Base-by-base conservation (phyloP, 2,329 filamentous ascomycete species). In the Claviceps pazoutovae region DNA sequence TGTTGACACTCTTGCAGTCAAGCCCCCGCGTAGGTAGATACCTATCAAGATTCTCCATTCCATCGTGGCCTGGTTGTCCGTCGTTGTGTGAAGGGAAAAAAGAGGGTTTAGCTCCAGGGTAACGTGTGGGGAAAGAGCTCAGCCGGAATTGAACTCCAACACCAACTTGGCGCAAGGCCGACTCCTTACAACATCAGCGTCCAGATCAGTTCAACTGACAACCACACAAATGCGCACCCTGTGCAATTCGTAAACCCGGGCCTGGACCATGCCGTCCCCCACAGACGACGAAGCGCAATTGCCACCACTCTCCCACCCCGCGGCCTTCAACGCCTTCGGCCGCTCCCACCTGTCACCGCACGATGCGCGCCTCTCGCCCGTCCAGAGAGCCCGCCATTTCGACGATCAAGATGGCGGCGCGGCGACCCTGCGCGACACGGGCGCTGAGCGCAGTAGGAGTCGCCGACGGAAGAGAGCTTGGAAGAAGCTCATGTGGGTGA, bases 401-500 rank as follows among this genome's bases (percentile, higher is more conserved):
- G 51, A 56, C 19, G 53, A 48, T 50, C 52, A 48, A 48, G 48
- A 64, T 38, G 72, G 60, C 60, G 68, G 74, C 56, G 53, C 65
- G 60, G 53, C 59, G 11, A 58, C 64, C 37, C 60, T 66, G 59
- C 74, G 71, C 58, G 71, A 72, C 48, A 52, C 62, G 69, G 73
- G 74, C 46, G 70, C 77, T 52, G 76, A 76, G 43, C 74, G 81
- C 17, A 85, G 80, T 57, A 72, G 80, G 48, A 86, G 83, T 58
- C 76, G 85, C 46, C 75, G 81, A 60, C 75, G 83, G 57, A 87
- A 83, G 62, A 79, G 81, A 49, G 80, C 80, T 11, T 97, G 91
- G 87, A 95, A 94, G 75, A 97, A 97, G 72, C 71, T 98, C 57
- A 78, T 98, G 51, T 98, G 93, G 93, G 90, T 98, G 63, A 95